Conservation (phyloP, 148 eudicot species). For the Rhododendron williamsianum region DNA sequence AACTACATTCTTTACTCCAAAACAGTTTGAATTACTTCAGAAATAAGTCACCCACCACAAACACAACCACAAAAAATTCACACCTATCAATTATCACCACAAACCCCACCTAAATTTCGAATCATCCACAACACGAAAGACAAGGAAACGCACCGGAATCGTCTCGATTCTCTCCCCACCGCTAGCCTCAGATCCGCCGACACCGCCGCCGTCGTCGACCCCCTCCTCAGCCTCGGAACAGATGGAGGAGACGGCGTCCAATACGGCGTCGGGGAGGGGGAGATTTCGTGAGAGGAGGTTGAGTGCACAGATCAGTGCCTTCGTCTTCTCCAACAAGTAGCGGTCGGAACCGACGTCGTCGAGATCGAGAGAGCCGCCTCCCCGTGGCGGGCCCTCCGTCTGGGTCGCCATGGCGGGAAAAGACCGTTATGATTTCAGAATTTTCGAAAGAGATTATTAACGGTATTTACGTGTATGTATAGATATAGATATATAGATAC, state of each 20-base stretch:
- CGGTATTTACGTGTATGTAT: neutral
- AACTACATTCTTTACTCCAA: neutral
- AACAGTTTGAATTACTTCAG: neutral
- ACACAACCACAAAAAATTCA: neutral
- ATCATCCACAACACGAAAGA: neutral
- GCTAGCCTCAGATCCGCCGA: slow-evolving; percentile 4
- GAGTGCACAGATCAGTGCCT: slow-evolving; percentile 82
- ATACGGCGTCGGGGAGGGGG: slow-evolving; percentile 71
- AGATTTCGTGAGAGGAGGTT: slow-evolving; percentile 86
- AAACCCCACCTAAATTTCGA: neutral
- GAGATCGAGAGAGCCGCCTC: slow-evolving; percentile 6
- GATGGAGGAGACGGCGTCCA: slow-evolving; percentile 65
- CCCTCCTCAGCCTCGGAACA: slow-evolving; percentile 22
- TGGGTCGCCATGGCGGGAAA: slow-evolving; percentile 52
- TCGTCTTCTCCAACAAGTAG: slow-evolving; percentile 54
- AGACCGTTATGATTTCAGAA: neutral
- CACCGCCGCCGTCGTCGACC: neutral
- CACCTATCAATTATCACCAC: neutral
- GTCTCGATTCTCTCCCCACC: neutral
- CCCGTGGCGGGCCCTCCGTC: slow-evolving; percentile 21
- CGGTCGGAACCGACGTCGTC: neutral
- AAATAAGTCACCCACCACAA: neutral
- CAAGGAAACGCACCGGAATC: slow-evolving; percentile 6
- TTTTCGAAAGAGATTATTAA: neutral
- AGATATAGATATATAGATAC: neutral